Base-by-base conservation (phyloP, 139 green algal species). In the Chlorella sp. region DNA sequence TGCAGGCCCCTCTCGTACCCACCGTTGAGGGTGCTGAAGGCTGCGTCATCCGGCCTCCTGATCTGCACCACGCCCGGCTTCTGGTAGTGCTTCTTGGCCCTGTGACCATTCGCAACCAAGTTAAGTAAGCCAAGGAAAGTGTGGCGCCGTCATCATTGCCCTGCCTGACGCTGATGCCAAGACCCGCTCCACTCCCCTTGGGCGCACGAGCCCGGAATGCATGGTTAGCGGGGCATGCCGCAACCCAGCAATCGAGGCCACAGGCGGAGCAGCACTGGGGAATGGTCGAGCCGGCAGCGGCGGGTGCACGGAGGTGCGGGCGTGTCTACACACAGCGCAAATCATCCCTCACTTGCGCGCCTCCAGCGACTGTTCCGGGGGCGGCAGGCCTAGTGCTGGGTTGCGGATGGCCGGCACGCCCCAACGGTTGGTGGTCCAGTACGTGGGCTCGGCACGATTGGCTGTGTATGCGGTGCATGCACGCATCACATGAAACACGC, bases 381-480 rank as follows among this genome's bases (percentile, higher is more conserved):
- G 3, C 31, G 14, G 17, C 67, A 61, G 22, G 67, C 67, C 71
- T 26, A 70, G 35, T 34, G 17, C 64, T 17, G 31, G 60, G 34
- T 76, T 62, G n/a, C 60, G 49, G 3, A 26, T 5, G 2, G 35
- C 74, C 14, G 67, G 59, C 17, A 31, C 34, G 1, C 79, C 79
- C 79, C 79, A 85, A 33, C 71, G 71, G 42, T 85, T 85, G 35
- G 72, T 74, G 51, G 71, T 77, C 79, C 79, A 85, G 68, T 85
- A 85, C 0, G 79, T 76, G 14, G 75, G 72, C 26, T 81, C 70
- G 55, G 69, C 67, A 32, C 2, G 20, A 24, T 74, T 23, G 5
- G 2, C 69, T 50, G 49, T 24, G 59, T 27, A 36, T 29, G 50
- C 24, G 51, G 26, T 70, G 6, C 64, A 29, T 6, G 17, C 6